Conservation (phyloP, 371 early-diverging fungal species). For the Funneliformis caledonium region DNA sequence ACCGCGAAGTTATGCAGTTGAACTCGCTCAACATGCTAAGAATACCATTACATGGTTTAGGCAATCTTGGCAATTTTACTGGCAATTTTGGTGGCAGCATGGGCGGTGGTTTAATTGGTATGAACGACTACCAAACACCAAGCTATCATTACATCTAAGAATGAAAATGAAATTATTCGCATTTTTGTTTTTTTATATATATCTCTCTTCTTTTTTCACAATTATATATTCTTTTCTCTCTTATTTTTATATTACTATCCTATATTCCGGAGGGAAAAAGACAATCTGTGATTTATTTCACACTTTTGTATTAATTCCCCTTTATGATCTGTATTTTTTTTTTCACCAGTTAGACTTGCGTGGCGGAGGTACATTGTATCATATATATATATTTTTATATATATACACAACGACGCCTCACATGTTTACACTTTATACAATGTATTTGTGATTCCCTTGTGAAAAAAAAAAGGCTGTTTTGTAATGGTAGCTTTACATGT, state of each 20-base stretch:
- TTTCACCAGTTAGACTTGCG: background rate
- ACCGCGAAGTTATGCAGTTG: slow-evolving; percentile 51
- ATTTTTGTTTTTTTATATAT: background rate
- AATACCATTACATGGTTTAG: slow-evolving; percentile 30
- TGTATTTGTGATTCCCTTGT: slow-evolving; percentile 7
- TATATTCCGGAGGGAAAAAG: background rate
- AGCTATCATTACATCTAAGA: slow-evolving; percentile 29
- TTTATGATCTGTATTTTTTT: background rate
- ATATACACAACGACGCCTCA: background rate
- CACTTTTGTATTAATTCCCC: slow-evolving; percentile 10
- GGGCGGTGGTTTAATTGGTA: slow-evolving; percentile 26
- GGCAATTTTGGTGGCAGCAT: background rate
- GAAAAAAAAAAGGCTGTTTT: background rate
- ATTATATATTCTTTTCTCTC: background rate
- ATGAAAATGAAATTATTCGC: background rate
- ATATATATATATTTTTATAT: background rate
- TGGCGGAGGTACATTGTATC: slow-evolving; percentile 4
- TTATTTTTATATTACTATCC: background rate
- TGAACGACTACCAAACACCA: slow-evolving; percentile 21
- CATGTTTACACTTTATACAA: slow-evolving; percentile 13
- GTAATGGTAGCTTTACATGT: slow-evolving; percentile 7
- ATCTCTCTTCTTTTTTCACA: background rate
- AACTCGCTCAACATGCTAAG: slow-evolving; percentile 27
- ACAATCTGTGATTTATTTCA: background rate
- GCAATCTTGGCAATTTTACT: slow-evolving; percentile 28